phyloP scores from a whole-genome alignment of 2,329 filamentous ascomycete genomes.

The Botrytis paeoniae region DNA sequence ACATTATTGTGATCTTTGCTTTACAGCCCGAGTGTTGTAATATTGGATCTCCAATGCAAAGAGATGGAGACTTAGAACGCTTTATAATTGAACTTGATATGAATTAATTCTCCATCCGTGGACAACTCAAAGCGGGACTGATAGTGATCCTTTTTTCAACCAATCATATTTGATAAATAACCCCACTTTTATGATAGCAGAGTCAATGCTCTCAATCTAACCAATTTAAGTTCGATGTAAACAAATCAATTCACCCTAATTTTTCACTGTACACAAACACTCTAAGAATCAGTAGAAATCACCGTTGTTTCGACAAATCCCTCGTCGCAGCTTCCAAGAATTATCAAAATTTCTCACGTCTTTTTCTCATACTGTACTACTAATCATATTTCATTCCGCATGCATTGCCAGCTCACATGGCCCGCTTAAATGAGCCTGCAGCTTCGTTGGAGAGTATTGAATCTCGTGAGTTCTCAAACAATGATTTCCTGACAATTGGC shows the following conservation, averaged over 20 bases:
- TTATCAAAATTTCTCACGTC: slow-evolving; percentile 6
- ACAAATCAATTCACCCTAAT: slow-evolving; percentile 24
- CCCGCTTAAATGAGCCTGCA: slow-evolving; percentile 74
- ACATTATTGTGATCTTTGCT: slow-evolving; percentile 43
- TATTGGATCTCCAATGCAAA: not conserved
- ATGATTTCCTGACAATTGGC: not conserved
- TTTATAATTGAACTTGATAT: not conserved
- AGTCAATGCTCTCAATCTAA: slow-evolving; percentile 13
- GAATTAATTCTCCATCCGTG: slow-evolving; percentile 3
- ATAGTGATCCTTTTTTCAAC: not conserved
- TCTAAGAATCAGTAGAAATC: not conserved
- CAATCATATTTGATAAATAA: not conserved
- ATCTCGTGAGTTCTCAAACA: slow-evolving; percentile 53
- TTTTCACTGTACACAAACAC: slow-evolving; percentile 18
- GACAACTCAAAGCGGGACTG: slow-evolving; percentile 1
- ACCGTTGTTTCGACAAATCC: not conserved
- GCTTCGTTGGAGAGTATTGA: slow-evolving; percentile 68
- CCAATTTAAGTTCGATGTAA: slow-evolving; percentile 33
- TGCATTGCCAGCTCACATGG: slow-evolving; percentile 52
- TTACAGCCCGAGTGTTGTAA: not conserved
- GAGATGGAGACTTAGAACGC: not conserved
- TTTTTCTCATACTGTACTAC: not conserved
- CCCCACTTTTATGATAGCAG: slow-evolving; percentile 2
- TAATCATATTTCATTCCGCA: slow-evolving; percentile 27
- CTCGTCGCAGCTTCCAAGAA: slow-evolving; percentile 9